Evolutionary conservation across 148 eudicot species (phyloP).

Genomic region (Pharnaceum exiguum): DNA sequence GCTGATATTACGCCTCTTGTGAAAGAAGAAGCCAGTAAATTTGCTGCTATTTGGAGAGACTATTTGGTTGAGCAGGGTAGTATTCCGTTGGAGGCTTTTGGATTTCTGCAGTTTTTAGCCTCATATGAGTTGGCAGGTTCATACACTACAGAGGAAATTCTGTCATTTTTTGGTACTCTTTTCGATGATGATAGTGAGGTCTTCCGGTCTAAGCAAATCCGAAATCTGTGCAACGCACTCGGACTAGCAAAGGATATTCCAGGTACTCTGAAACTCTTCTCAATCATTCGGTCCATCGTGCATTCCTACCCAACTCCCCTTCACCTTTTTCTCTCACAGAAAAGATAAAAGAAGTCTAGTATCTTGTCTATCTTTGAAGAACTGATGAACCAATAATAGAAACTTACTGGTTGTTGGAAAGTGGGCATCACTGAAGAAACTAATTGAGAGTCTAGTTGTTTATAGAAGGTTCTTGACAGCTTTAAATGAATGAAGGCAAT

Average conservation of each 20-base stretch:
- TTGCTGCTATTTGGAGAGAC: constrained; percentile 13
- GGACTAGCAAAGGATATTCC: constrained; percentile 22
- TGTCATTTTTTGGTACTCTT: constrained; percentile 6
- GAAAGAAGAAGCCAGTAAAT: constrained; percentile 6
- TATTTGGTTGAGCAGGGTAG: not conserved
- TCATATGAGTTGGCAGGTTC: constrained; percentile 10
- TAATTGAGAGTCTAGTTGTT: no score
- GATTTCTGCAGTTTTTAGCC: constrained; percentile 21
- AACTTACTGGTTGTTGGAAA: no score
- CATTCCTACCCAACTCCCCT: not conserved
- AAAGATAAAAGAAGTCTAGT: no score
- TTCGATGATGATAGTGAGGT: not conserved
- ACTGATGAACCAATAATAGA: no score
- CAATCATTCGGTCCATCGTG: not conserved
- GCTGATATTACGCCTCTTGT: constrained; percentile 20
- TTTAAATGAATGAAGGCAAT: no score
- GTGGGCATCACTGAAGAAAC: no score
- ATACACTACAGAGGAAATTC: constrained; percentile 12
- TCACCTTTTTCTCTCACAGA: no score
- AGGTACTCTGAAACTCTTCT: constrained; percentile 13
- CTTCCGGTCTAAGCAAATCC: constrained; percentile 6
- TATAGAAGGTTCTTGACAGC: no score
- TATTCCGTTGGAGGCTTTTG: not conserved
- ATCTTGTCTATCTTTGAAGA: no score
- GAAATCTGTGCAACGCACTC: constrained; percentile 12